Base-by-base conservation (phyloP, 495 filamentous ascomycete species). In the Thozetella sp. region DNA sequence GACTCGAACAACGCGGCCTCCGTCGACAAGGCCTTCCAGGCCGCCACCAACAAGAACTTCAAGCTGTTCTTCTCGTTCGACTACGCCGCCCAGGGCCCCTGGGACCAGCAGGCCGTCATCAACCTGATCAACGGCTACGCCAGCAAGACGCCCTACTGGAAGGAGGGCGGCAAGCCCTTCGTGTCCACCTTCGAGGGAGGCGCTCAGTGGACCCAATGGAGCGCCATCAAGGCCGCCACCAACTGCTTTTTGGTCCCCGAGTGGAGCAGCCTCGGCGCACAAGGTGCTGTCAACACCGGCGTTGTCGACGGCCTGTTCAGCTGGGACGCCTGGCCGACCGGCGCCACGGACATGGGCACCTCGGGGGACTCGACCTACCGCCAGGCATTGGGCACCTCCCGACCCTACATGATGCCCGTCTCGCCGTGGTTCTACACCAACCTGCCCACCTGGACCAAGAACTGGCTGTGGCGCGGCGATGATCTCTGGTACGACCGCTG, bases 321-420 rank as follows among this genome's bases (percentile, higher is more conserved):
- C 58, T 91, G 89, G 88, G 83, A 83, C 59, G 86, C 86, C 13
- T 92, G 89, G 89, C 86, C 88, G 0, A 55, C 67, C 4, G 71
- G 78, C 17, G 83, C 84, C 17, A 73, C 82, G 1, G 66, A 76
- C 0, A 88, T 84, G 65, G 72, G 72, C 3, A 78, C 74, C 11
- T 69, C 67, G 11, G 72, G 71, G 20, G 88, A 91, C 63, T 59
- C 67, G 22, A 75, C 69, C 0, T 90, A 83, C 71, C 73, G 75
- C 24, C 66, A 70, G 17, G 72, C 73, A n/a, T 60, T 77, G 11
- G 53, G 59, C 10, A 76, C 76, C n/a, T n/a, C n/a, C 2, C 88
- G 88, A 67, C 71, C 82, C 0, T 91, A 86, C 72, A 91, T 92
- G 87, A 88, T 90, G 86, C 80, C 83, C 22, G 83, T 89, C 3